Evolutionary conservation across 805 yeast genomes (phyloP).

Genomic region (Ogataea ramenticola): DNA sequence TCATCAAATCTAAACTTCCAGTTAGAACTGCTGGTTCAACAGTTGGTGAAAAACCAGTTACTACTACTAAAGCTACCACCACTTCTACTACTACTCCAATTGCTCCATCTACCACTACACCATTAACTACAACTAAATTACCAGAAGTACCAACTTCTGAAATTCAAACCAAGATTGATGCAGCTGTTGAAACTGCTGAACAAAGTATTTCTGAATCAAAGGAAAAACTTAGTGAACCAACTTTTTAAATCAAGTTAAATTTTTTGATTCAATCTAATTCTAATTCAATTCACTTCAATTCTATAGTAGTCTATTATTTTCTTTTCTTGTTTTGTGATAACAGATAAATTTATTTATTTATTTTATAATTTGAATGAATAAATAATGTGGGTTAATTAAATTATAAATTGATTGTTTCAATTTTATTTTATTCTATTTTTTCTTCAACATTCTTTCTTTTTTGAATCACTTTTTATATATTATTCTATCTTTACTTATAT

Average conservation of each 20-base stretch:
- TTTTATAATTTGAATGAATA: too few relatives aligned
- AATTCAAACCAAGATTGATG: neutral
- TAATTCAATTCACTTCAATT: too few relatives aligned
- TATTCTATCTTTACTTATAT: too few relatives aligned
- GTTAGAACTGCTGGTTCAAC: conserved; percentile 68
- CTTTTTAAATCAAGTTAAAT: neutral
- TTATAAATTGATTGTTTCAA: too few relatives aligned
- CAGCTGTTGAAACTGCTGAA: conserved; percentile 5
- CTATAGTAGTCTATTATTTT: too few relatives aligned
- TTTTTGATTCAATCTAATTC: neutral
- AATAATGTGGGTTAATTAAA: too few relatives aligned
- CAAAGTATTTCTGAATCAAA: neutral
- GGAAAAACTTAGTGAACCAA: neutral
- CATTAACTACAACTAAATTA: neutral
- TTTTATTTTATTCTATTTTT: too few relatives aligned
- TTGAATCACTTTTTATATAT: too few relatives aligned
- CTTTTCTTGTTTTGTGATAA: too few relatives aligned
- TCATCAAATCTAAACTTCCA: conserved; percentile 50
- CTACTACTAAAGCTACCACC: conserved; percentile 7
- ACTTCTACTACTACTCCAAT: conserved; percentile 1
- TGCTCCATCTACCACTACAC: neutral
- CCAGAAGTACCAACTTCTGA: conserved; percentile 1
- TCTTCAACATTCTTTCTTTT: too few relatives aligned
- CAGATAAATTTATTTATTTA: too few relatives aligned
- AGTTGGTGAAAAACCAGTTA: conserved; percentile 45